phyloP scores from a whole-genome alignment of 169 alveolate genomes.

The Miamiensis avidus region DNA sequence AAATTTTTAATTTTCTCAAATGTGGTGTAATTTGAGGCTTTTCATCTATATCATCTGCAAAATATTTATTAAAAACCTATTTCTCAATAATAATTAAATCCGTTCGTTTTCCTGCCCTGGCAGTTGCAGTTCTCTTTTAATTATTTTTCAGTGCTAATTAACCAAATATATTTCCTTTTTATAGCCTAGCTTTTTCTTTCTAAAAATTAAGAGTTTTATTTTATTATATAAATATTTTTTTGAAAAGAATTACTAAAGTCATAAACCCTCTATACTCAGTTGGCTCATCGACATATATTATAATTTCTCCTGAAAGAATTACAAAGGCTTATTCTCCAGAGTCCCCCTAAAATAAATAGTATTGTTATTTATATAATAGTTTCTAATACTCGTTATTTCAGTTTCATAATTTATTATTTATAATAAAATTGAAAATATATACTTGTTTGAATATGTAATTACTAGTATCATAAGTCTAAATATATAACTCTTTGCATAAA shows the following conservation, averaged over 20 bases:
- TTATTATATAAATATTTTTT: neutral
- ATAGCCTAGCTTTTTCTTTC: constrained; percentile 22
- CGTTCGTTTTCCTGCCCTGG: neutral
- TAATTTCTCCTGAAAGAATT: constrained; percentile 4
- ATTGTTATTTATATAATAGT: no score
- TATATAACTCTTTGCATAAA: constrained; percentile 3
- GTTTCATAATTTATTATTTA: neutral
- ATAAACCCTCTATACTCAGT: constrained; percentile 19
- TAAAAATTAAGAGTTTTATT: neutral
- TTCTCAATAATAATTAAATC: constrained; percentile 7
- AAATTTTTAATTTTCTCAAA: neutral
- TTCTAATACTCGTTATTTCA: no score
- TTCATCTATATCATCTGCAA: neutral
- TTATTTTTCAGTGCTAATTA: constrained; percentile 7
- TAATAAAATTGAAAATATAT: neutral
- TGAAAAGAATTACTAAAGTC: constrained; percentile 1
- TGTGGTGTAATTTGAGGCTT: neutral
- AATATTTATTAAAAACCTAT: neutral
- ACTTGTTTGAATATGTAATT: neutral
- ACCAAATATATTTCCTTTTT: constrained; percentile 18
- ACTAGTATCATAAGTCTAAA: neutral
- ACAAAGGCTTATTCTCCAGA: constrained; percentile 10
- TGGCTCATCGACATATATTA: constrained; percentile 15
- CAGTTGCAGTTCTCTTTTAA: constrained; percentile 21
- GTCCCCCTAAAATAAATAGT: neutral